Evolutionary conservation across 306 rosid species (phyloP).

Genomic region (Quercus mongolica): DNA sequence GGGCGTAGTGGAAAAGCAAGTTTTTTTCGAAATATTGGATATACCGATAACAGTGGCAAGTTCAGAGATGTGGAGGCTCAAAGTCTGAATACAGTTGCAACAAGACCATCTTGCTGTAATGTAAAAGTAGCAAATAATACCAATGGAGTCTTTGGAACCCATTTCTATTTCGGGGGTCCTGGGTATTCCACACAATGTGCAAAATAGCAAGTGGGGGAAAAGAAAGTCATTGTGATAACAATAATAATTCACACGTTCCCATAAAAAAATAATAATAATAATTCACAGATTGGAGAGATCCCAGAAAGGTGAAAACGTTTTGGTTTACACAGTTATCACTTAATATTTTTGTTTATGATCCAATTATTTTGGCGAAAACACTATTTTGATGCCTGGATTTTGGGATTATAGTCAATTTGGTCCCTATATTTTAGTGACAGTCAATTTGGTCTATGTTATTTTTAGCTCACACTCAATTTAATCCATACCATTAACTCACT

Average conservation of each 20-base stretch:
- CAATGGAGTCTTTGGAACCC: background rate
- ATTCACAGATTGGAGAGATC: too few species aligned
- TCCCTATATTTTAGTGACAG: too few species aligned
- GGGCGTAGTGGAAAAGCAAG: slow-evolving; percentile 11
- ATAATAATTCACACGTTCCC: too few species aligned
- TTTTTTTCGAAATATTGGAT: slow-evolving; percentile 10
- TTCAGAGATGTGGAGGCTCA: background rate
- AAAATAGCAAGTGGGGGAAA: background rate
- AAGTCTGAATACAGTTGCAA: background rate
- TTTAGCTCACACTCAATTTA: too few species aligned
- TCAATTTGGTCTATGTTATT: too few species aligned
- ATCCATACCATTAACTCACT: too few species aligned
- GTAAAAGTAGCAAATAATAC: background rate
- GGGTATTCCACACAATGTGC: slow-evolving; percentile 15
- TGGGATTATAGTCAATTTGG: too few species aligned
- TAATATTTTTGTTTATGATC: too few species aligned
- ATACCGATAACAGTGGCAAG: background rate
- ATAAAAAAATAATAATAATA: background rate
- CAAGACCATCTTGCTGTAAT: slow-evolving; percentile 22
- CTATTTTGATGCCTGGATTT: fast-evolving
- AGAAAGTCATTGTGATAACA: too few species aligned
- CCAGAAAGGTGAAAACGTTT: too few species aligned
- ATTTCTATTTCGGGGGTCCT: slow-evolving; percentile 19
- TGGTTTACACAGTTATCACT: too few species aligned
- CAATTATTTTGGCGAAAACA: too few species aligned